Evolutionary conservation across 805 yeast species (phyloP).

Genomic region (Huiozyma naganishii): DNA sequence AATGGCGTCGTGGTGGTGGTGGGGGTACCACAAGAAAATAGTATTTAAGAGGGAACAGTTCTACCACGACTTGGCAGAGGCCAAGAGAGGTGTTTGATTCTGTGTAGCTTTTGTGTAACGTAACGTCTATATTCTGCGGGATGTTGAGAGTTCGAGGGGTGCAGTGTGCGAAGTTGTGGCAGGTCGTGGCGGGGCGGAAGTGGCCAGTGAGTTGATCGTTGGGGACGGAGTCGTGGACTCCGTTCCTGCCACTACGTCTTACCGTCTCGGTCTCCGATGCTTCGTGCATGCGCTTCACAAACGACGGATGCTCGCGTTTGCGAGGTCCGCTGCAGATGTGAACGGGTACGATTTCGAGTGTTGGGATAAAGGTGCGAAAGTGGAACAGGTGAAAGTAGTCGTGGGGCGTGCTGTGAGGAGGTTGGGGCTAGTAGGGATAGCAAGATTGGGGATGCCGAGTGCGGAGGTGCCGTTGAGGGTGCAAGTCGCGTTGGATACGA

Average conservation of each 20-base stretch:
- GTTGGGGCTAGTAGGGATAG: not conserved
- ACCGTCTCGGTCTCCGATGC: not conserved
- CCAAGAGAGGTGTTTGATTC: constrained; percentile 35
- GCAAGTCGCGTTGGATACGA: not conserved
- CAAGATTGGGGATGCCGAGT: not conserved
- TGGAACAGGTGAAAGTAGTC: not conserved
- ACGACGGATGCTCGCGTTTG: too few species aligned
- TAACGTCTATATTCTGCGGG: too few species aligned
- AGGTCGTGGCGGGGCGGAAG: too few species aligned
- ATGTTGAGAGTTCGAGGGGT: too few species aligned
- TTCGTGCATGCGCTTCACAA: not conserved
- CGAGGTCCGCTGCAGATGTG: constrained; percentile 9
- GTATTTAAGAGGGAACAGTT: constrained; percentile 73
- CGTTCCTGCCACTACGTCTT: not conserved
- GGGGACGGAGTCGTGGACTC: too few species aligned
- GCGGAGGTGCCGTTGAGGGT: not conserved
- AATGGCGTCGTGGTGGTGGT: constrained; percentile 73
- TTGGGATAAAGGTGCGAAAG: not conserved
- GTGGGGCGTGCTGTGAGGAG: not conserved
- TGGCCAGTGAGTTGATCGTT: too few species aligned
- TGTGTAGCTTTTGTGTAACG: too few species aligned
- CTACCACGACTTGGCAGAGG: constrained; percentile 69
- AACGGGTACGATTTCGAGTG: constrained; percentile 16
- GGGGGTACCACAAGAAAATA: constrained; percentile 65
- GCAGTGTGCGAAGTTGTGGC: too few species aligned